phyloP scores from a whole-genome alignment of 73 alveolate species.

The Urostyla sp. region DNA sequence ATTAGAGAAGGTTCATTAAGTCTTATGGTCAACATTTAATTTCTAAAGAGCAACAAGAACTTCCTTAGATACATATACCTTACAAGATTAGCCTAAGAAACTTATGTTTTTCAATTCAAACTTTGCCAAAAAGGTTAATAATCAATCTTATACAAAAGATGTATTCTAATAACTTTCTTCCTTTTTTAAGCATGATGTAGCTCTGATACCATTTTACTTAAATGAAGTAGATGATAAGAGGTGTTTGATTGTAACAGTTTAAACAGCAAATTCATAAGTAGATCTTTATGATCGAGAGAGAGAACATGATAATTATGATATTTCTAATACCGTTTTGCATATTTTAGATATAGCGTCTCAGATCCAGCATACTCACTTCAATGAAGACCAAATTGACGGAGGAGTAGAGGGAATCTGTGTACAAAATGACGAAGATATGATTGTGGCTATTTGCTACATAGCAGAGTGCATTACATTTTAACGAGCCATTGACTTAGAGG shows the following conservation, averaged over 20 bases:
- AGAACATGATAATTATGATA: constrained; percentile 51
- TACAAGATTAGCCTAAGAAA: background rate
- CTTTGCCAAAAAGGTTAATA: constrained; percentile 30
- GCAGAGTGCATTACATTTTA: constrained; percentile 47
- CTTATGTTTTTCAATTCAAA: constrained; percentile 11
- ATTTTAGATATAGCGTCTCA: constrained; percentile 30
- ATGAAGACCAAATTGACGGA: constrained; percentile 41
- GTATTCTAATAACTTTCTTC: background rate
- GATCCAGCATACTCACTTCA: background rate
- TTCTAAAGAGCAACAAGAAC: constrained; percentile 35
- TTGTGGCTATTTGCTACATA: constrained; percentile 39
- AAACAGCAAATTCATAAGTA: background rate
- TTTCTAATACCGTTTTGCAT: constrained; percentile 35
- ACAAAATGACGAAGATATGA: constrained; percentile 44
- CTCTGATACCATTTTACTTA: constrained; percentile 19
- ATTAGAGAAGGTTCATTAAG: constrained; percentile 20
- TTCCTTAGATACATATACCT: background rate
- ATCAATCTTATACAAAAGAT: constrained; percentile 2
- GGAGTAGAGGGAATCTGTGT: constrained; percentile 8
- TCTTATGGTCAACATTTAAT: background rate
- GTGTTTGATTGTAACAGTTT: background rate
- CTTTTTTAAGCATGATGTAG: constrained; percentile 25
- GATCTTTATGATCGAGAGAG: constrained; percentile 51
- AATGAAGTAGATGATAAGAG: constrained; percentile 21
- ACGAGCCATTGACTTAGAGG: background rate